phyloP scores from a whole-genome alignment of 2,329 filamentous ascomycete species.

The Thelonectria olida region DNA sequence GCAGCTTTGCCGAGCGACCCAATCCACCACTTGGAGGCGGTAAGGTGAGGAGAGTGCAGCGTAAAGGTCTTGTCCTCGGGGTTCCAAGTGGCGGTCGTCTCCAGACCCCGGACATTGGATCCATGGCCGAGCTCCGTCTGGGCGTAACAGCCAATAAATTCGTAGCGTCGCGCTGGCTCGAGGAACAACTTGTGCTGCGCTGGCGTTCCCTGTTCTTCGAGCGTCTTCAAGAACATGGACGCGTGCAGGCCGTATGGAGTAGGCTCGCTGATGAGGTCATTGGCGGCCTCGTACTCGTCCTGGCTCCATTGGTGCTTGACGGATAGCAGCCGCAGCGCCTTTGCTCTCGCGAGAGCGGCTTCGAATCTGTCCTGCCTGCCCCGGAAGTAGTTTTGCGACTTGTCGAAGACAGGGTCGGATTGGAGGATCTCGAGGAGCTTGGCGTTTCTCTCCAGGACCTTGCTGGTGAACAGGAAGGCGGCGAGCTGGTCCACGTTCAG shows the following conservation, averaged over 20 bases:
- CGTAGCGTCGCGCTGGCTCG: slow-evolving; percentile 72
- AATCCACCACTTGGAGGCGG: slow-evolving; percentile 87
- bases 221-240: slow-evolving; percentile 60
- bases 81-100: slow-evolving; percentile 80
- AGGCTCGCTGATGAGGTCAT: slow-evolving; percentile 76
- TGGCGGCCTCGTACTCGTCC: slow-evolving; percentile 71
- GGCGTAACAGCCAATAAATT: slow-evolving; percentile 81
- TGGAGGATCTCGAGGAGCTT: slow-evolving; percentile 71
- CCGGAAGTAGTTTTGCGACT: slow-evolving; percentile 79
- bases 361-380: slow-evolving; percentile 76
- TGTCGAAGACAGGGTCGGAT: slow-evolving; percentile 77
- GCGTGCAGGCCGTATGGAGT: slow-evolving; percentile 79
- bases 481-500: slow-evolving; percentile 74
- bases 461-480: slow-evolving; percentile 74
- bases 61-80: slow-evolving; percentile 77
- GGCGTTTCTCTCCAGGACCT: slow-evolving; percentile 68
- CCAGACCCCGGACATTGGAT: slow-evolving; percentile 77
- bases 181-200: slow-evolving; percentile 80
- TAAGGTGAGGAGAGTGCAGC: slow-evolving; percentile 77
- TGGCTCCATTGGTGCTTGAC: slow-evolving; percentile 74
- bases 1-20: slow-evolving; percentile 79
- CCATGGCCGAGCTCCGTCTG: slow-evolving; percentile 85
- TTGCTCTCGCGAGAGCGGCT: slow-evolving; percentile 74
- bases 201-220: slow-evolving; percentile 75
- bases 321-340: slow-evolving; percentile 73